phyloP scores from a whole-genome alignment of 2,329 filamentous ascomycete species.

The Stagonosporopsis tanaceti region DNA sequence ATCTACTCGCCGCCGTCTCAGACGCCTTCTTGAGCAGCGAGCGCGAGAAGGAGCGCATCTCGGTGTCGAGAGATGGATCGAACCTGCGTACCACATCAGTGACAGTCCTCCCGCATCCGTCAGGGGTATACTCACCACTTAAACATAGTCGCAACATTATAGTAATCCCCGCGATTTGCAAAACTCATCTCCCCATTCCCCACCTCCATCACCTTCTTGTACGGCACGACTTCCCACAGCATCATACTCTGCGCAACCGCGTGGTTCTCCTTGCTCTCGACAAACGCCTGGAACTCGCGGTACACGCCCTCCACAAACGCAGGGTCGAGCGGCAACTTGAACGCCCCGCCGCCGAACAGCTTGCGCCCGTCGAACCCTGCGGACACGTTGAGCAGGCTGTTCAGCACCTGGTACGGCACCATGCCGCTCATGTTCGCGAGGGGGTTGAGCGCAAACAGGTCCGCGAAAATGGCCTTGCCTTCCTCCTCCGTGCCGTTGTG shows the following conservation, averaged over 20 bases:
- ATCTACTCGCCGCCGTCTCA: conserved; percentile 26
- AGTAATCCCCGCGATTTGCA: conserved; percentile 44
- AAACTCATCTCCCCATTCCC: conserved; percentile 37
- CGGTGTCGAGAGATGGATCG: conserved; percentile 34
- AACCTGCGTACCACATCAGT: conserved; percentile 24
- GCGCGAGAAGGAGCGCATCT: conserved; percentile 38
- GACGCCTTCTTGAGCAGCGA: conserved; percentile 37
- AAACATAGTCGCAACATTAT: conserved; percentile 43
- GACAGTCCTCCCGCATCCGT: too few relatives aligned
- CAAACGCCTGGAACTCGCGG: conserved; percentile 12
- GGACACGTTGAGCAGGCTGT: conserved; percentile 41
- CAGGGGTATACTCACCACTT: conserved; percentile 37
- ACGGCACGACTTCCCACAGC: conserved; percentile 42
- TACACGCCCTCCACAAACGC: conserved; percentile 29
- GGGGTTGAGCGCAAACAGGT: conserved; percentile 11
- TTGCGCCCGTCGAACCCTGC: conserved; percentile 48
- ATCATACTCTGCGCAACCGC: conserved; percentile 31
- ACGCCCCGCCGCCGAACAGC: conserved; percentile 48
- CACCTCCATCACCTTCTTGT: conserved; percentile 34
- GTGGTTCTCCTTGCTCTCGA: conserved; percentile 13
- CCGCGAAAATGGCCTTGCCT: conserved; percentile 30
- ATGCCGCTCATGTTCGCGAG: conserved; percentile 11
- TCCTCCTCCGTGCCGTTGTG: conserved; percentile 47
- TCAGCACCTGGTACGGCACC: conserved; percentile 46
- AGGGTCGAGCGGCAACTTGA: conserved; percentile 42